Evolutionary conservation across 2,329 filamentous ascomycete species (phyloP), one percentile per base, ranked within the genome.

Genomic region (Cadophora malorum): DNA sequence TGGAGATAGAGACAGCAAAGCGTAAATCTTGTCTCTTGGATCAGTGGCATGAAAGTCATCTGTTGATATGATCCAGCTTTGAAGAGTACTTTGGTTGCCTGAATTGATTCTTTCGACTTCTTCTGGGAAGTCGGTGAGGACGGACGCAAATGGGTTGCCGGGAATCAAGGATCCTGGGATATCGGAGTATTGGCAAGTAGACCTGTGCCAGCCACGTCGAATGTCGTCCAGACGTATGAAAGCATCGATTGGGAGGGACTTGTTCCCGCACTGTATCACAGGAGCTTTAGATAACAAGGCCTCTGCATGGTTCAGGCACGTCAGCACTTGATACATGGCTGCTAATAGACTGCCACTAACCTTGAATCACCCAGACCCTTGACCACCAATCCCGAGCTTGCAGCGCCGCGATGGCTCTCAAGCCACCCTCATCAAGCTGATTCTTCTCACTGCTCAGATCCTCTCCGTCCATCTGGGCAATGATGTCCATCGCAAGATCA

Each of bases 281-380:
- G 31, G n/a, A 2, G 4, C 5, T 41, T 58, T 58, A 6, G 55
- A 58, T 6, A 58, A 33, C 19, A 58, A 58, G 4, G 55, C 55
- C 16, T 58, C 55, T 58, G 31, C n/a, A 31, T 9, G 33, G 25
- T 55, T 9, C 14, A 23, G 19, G 21, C 45, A 49, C 1, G 21
- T 49, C n/a, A 49, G 45, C 45, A 49, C 45, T 49, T 49, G 41
- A n/a, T 5, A 55, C 16, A n/a, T 19, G 16, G 33, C 14, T n/a
- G 52, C 2, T 33, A 21, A 19, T 6, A 9, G 7, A 7, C 12
- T 35, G 28, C 8, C 25, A 52, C 25, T 52, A 9, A 52, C 60
- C 60, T 50, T 63, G 60, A 12, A 63, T 63, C 1, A 63, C 41
- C 60, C 60, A 63, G 10, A 63, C 60, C 21, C 60, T 47, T n/a